Evolutionary conservation across 2,329 filamentous ascomycete species (phyloP), one percentile per base, ranked within the genome.

Genomic region (Cladosporium austrohemisphaericum): DNA sequence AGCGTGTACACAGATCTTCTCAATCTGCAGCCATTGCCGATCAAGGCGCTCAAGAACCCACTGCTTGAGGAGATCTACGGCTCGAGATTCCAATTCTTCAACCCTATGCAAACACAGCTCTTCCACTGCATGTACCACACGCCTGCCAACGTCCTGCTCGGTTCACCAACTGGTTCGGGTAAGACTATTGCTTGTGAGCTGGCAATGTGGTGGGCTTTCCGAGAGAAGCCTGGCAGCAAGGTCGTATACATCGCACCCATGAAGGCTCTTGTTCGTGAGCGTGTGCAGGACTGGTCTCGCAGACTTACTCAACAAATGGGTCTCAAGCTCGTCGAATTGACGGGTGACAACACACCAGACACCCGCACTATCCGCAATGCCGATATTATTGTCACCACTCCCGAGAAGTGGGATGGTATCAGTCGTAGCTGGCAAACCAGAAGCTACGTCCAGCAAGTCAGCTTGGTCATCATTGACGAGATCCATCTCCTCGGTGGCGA

Each of bases 401-500:
- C 93, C n/a, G 93, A 98, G 71, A 98, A 98, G 67, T 98, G 93
- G 93, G 94, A 98, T 65, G 94, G 94, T 80, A 97, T 98, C 59
- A 95, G 89, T 60, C 87, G 93, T 79, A 95, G 88, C 63, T 98
- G 94, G 93, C 91, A 97, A 68, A 97, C 92, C 4, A 86, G 93
- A 81, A 87, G 88, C 53, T 98, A 98, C 59, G 93, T 98, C 32
- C 83, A 90, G 45, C 86, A 96, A 69, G 93, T 98, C 52, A 92
- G 90, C 53, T 74, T 98, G 13, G 93, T 98, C 45, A 96, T 98
- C 54, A 98, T 98, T 57, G 93, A 98, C 62, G 93, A 98, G 71
- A 98, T 98, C 51, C 93, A 98, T 70, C 74, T 98, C 22, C 79
- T 98, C n/a, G 94, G 93, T 22, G 90, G 93, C 52, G 93, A 98